Evolutionary conservation across 345 rosid species (phyloP).

Genomic region (Arabidopsis thaliana): DNA sequence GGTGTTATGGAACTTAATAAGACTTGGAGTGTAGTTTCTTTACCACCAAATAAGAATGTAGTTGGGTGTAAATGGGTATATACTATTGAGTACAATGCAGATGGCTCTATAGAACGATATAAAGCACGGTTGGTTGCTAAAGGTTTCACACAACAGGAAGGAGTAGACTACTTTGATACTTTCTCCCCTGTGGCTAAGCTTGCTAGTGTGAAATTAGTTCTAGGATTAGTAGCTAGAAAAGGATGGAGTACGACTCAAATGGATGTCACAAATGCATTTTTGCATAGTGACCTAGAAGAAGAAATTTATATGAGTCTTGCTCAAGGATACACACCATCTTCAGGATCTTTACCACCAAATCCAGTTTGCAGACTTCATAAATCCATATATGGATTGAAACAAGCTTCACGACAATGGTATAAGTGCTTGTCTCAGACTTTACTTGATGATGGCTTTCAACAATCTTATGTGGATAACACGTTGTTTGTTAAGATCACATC

Average conservation of each 20-base stretch:
- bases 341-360: background rate
- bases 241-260: background rate
- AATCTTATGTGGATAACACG: too few relatives aligned
- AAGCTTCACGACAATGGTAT: background rate
- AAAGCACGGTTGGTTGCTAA: background rate
- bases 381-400: background rate
- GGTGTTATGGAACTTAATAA: too few relatives aligned
- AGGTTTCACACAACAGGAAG: background rate
- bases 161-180: background rate
- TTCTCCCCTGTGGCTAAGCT: background rate
- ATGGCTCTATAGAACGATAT: background rate
- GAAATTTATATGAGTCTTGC: background rate
- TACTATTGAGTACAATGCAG: background rate
- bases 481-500: too few relatives aligned
- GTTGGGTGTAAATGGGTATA: background rate
- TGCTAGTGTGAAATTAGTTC: background rate
- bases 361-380: background rate
- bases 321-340: background rate
- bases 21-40: too few relatives aligned
- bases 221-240: background rate
- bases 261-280: background rate
- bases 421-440: too few relatives aligned
- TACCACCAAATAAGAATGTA: too few relatives aligned
- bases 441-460: too few relatives aligned
- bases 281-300: background rate